Evolutionary conservation across 805 yeast genomes (phyloP).

Genomic region (Candida oleophila): DNA sequence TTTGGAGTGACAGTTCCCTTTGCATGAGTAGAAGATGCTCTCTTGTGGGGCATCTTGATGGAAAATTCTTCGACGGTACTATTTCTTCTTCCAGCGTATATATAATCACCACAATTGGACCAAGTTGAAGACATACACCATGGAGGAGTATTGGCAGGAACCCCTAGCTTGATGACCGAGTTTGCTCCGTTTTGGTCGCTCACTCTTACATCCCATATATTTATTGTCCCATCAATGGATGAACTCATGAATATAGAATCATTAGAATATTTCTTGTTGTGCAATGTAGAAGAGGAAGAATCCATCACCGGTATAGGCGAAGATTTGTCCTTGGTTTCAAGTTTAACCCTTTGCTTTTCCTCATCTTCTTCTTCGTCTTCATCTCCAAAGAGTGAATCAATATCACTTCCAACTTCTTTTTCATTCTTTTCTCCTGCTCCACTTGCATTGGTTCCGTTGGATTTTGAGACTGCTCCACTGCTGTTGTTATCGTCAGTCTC

Average conservation of each 20-base stretch:
- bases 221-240: slow-evolving; percentile 77
- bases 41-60: slow-evolving; percentile 53
- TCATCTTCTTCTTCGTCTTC: slow-evolving; percentile 34
- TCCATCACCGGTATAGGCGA: slow-evolving; percentile 3
- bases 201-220: slow-evolving; percentile 78
- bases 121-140: slow-evolving; percentile 92
- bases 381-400: slow-evolving; percentile 50
- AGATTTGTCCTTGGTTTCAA: slow-evolving; percentile 15
- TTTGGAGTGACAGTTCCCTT: slow-evolving; percentile 32
- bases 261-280: slow-evolving; percentile 26
- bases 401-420: slow-evolving; percentile 24
- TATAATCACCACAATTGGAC: slow-evolving; percentile 77
- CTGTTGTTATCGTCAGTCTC: slow-evolving; percentile 15
- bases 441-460: slow-evolving; percentile 14
- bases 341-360: slow-evolving; percentile 13
- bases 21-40: slow-evolving; percentile 19
- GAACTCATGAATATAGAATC: slow-evolving; percentile 70
- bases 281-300: slow-evolving; percentile 11
- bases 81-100: slow-evolving; percentile 87
- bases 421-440: not conserved
- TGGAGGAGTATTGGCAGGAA: slow-evolving; percentile 75
- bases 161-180: slow-evolving; percentile 48
- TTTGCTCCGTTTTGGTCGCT: slow-evolving; percentile 15
- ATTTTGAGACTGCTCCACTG: slow-evolving; percentile 7
- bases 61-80: slow-evolving; percentile 79